Conservation (phyloP, 257 asterid species). For the Primulina tabacum region DNA sequence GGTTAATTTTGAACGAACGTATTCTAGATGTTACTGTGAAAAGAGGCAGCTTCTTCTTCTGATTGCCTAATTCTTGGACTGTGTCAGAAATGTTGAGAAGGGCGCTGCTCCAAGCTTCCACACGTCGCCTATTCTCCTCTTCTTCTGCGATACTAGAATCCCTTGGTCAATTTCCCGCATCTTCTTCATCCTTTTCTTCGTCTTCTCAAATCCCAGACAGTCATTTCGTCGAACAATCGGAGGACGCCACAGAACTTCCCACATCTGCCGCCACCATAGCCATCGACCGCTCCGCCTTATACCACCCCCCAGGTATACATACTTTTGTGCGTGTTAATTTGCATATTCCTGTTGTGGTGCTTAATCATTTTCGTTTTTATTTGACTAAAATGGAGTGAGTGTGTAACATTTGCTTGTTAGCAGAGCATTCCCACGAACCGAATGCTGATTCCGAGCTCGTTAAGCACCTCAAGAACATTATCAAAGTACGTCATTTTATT, state of each 20-base stretch:
- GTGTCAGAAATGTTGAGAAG: conserved; percentile 47
- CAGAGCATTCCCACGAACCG: conserved; percentile 81
- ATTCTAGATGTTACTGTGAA: no score
- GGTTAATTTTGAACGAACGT: no score
- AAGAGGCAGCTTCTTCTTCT: no score
- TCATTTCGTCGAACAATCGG: conserved; percentile 65
- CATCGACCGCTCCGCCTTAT: conserved; percentile 76
- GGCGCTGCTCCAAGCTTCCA: conserved; percentile 40
- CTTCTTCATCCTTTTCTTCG: conserved; percentile 32
- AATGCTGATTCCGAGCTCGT: conserved; percentile 70
- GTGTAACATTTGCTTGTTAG: conserved; percentile 13
- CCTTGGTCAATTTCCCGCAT: conserved; percentile 33
- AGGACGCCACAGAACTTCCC: conserved; percentile 38
- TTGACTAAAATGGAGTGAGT: conserved; percentile 3
- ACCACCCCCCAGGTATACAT: conserved; percentile 58
- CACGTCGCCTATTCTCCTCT: conserved; percentile 34
- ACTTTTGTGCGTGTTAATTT: not conserved
- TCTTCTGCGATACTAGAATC: conserved; percentile 21
- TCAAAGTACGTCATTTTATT: conserved; percentile 47
- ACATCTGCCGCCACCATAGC: conserved; percentile 57
- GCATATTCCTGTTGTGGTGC: not conserved
- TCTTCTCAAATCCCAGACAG: conserved; percentile 33
- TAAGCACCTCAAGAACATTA: conserved; percentile 77
- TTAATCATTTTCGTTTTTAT: not conserved
- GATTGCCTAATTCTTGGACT: no score